Base-by-base conservation (phyloP, 2,329 filamentous ascomycete species). In the Microdochium nivale region DNA sequence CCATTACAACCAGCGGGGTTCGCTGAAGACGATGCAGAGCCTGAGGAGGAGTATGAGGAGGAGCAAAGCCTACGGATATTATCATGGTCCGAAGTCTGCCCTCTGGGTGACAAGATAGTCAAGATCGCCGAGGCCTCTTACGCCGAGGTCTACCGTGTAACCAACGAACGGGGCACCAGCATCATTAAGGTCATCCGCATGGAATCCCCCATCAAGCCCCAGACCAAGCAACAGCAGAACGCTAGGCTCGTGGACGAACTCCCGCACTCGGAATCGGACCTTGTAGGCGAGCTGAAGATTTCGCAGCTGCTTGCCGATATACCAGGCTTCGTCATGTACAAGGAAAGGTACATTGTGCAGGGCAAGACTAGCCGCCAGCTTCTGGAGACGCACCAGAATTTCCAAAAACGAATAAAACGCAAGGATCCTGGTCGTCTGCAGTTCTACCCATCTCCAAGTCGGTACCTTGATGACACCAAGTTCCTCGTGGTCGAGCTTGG, bases 111-210 rank as follows among this genome's bases (percentile, higher is more conserved):
- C 58, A 64, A 65, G 33, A 80, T 85, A 48, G 71, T 74, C 44
- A 86, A 86, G 65, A 85, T 86, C 49, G 81, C 82, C 10, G 82
- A 86, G 61, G 81, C 82, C 4, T 85, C 82, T 2, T 86, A 79
- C 57, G 81, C 82, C 5, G 82, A 86, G 61, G 80, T 86, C 10
- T 86, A 84, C 58, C 79, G 80, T 10, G 73, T 85, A 56, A 78
- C 71, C 47, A 84, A 83, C 59, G 69, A 73, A 46, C 70, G 74
- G 16, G 81, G 80, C 9, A 81, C 77, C 25, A 84, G 80, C 62
- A 83, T 86, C 59, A 80, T 86, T 66, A 86, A 86, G 58, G 76
- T 80, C 21, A 81, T 85, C 53, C 75, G 81, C 2, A 71, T 86
- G 10, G 65, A 75, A 11, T 83, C 79, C 1, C 77, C 78, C 3